Evolutionary conservation across 108 stramenopile species (phyloP), one percentile per base, ranked within the genome.

Genomic region (Fragilaria crotonensis): DNA sequence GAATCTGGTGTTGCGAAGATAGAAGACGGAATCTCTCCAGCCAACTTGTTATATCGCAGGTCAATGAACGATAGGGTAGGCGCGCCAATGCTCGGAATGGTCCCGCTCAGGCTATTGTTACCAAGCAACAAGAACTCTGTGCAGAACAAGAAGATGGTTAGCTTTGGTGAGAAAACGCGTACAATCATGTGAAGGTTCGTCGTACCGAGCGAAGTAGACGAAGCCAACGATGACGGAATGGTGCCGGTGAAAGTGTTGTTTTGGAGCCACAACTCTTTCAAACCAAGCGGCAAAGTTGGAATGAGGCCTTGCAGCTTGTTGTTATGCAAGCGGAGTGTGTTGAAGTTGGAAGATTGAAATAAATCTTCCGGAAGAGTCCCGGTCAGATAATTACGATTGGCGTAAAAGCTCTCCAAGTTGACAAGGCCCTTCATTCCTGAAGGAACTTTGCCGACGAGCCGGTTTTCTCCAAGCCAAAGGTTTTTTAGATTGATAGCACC

Each of bases 331-430:
- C 45, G 45, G 2, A 59, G 27, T 18, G 36, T 19, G 17, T 17
- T 25, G 25, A 47, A 59, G 58, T 29, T 22, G 25, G 20, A 17
- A 21, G 27, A 77, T n/a, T 36, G 54, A 45, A 59, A 75, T 41
- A 75, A 45, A 30, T 74, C 87, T 2, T 66, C 49, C 1, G 93
- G 93, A 19, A 94, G 70, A 1, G 72, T 64, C 9, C 87, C 88
- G 7, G 26, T 26, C 17, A 94, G 73, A 45, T 76, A 71, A 57
- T 94, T 94, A 19, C 77, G 64, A 17, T 87, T 68, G 64, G 89
- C 51, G 57, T 83, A 78, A 25, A 92, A 62, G 44, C 67, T 57
- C 7, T 54, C 64, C 47, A 88, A 33, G 11, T 67, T 57, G 2
- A 70, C 60, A 30, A 84, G 52, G 21, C 68, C 67, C 25, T 76